These are phyloP conservation scores for Collybia nuda DNA, from an alignment of 768 basidiomycete genomes.

Conservation along the genomic window DNA sequence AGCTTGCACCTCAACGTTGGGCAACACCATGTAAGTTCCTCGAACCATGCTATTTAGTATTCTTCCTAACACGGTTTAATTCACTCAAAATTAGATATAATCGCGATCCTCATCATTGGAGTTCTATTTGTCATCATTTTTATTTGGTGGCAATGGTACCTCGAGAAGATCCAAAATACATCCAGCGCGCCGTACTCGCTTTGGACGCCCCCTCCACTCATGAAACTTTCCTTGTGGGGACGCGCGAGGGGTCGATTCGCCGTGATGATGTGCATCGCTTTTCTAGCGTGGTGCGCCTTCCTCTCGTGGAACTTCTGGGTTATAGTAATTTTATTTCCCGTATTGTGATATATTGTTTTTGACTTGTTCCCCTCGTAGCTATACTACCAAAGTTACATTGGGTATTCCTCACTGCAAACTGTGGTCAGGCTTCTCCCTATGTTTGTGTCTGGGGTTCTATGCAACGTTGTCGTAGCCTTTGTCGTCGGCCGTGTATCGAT, in stretches of 20 bases:
- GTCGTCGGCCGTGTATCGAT: conserved; percentile 56
- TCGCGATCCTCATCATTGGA: conserved; percentile 61
- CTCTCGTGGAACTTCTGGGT: conserved; percentile 43
- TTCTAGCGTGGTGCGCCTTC: conserved; percentile 60
- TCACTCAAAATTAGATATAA: conserved; percentile 47
- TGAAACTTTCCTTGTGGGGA: conserved; percentile 59
- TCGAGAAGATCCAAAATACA: conserved; percentile 36
- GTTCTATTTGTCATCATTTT: conserved; percentile 53
- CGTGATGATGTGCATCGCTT: conserved; percentile 55
- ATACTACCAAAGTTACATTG: conserved; percentile 69
- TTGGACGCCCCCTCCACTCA: conserved; percentile 52
- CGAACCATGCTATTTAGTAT: conserved; percentile 1
- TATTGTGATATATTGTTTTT: conserved; percentile 28
- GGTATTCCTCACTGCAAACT: conserved; percentile 53
- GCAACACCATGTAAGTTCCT: conserved; percentile 30
- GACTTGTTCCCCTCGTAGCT: conserved; percentile 41
- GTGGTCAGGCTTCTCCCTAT: conserved; percentile 73
- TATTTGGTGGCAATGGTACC: conserved; percentile 58
- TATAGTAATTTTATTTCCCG: conserved; percentile 13
- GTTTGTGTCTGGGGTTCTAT: conserved; percentile 61
- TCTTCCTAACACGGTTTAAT: conserved; percentile 13
- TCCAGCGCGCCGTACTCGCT: conserved; percentile 4
- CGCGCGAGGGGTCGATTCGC: conserved; percentile 59
- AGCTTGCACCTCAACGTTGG: conserved; percentile 60
- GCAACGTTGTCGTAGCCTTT: conserved; percentile 65